Percentiles rank a stretch among this genome's conserved stretches.
Conservation (phyloP, 2,329 filamentous ascomycete genomes). For the Microthyrium microscopicum region DNA sequence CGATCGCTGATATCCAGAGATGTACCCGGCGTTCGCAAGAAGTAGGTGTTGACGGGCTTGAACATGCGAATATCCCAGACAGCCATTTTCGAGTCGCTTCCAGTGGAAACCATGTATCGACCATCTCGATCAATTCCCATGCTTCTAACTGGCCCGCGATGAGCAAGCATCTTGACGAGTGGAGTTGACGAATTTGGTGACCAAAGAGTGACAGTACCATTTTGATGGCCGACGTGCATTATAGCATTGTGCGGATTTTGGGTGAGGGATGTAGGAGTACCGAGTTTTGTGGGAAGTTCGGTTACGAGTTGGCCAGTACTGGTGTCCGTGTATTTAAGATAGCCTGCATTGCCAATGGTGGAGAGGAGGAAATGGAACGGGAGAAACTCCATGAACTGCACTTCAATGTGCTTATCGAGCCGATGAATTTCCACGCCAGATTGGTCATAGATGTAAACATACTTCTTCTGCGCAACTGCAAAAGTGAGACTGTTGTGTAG, state of each 20-base stretch:
- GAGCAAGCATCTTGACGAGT: slow-evolving; percentile 78
- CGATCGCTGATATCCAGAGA: slow-evolving; percentile 79
- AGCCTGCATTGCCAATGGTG: slow-evolving; percentile 66
- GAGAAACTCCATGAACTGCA: slow-evolving; percentile 85
- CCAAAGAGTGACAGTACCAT: slow-evolving; percentile 89
- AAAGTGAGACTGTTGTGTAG: slow-evolving; percentile 91
- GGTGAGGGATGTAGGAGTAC: slow-evolving; percentile 63
- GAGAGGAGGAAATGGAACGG: slow-evolving; percentile 91
- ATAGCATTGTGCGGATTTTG: slow-evolving; percentile 91
- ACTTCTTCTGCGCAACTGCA: slow-evolving; percentile 89
- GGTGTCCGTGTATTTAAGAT: slow-evolving; percentile 86
- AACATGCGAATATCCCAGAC: slow-evolving; percentile 94
- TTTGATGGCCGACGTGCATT: slow-evolving; percentile 83
- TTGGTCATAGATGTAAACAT: slow-evolving; percentile 90
- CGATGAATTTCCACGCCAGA: slow-evolving; percentile 86
- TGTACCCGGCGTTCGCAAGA: slow-evolving; percentile 63
- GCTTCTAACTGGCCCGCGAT: slow-evolving; percentile 74
- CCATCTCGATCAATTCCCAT: slow-evolving; percentile 78
- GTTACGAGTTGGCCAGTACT: slow-evolving; percentile 80
- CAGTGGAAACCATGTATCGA: slow-evolving; percentile 86
- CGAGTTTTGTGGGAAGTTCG: slow-evolving; percentile 71
- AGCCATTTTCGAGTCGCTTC: slow-evolving; percentile 81
- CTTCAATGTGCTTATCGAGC: slow-evolving; percentile 76
- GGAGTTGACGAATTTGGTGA: slow-evolving; percentile 79
- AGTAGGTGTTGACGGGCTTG: slow-evolving; percentile 81